A percentile compares a stretch with the other conserved stretches of the same genome.
Evolutionary conservation across 1,284 basidiomycete species (phyloP).

Genomic region (Coniophora puteana): DNA sequence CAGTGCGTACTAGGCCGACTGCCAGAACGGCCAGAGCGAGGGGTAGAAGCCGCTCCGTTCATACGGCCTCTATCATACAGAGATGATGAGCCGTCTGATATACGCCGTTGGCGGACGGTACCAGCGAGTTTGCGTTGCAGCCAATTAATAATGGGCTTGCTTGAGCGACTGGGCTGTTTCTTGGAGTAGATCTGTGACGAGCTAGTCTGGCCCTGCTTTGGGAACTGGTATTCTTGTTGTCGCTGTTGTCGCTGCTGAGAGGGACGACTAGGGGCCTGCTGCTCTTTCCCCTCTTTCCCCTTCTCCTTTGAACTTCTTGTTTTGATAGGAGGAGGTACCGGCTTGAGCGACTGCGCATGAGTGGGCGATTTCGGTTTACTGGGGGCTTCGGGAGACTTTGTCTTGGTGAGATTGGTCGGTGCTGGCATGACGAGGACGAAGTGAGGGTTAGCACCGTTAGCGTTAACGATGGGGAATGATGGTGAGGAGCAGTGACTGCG

Average conservation of each 20-base stretch:
- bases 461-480: too few relatives aligned
- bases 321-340: neutral
- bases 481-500: too few relatives aligned
- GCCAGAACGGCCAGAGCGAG: constrained; percentile 26
- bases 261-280: constrained; percentile 12
- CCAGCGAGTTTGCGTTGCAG: constrained; percentile 83
- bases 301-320: constrained; percentile 4
- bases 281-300: constrained; percentile 15
- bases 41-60: constrained; percentile 14
- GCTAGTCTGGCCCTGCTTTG: too few relatives aligned
- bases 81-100: constrained; percentile 29
- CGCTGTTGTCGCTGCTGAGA: constrained; percentile 27
- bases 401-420: constrained; percentile 9
- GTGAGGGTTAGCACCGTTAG: too few relatives aligned
- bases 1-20: constrained; percentile 21
- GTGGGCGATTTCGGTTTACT: constrained; percentile 8
- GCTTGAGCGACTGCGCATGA: too few relatives aligned
- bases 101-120: constrained; percentile 48
- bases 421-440: constrained; percentile 14
- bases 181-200: constrained; percentile 37
- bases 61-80: constrained; percentile 8
- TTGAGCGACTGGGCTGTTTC: constrained; percentile 58
- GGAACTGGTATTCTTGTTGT: too few relatives aligned
- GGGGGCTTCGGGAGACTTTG: constrained; percentile 12
- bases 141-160: constrained; percentile 91